A percentile compares a stretch with the other conserved stretches of the same genome.
Evolutionary conservation across 2,329 filamentous ascomycete species (phyloP).

Genomic region (Fusarium robinianum): DNA sequence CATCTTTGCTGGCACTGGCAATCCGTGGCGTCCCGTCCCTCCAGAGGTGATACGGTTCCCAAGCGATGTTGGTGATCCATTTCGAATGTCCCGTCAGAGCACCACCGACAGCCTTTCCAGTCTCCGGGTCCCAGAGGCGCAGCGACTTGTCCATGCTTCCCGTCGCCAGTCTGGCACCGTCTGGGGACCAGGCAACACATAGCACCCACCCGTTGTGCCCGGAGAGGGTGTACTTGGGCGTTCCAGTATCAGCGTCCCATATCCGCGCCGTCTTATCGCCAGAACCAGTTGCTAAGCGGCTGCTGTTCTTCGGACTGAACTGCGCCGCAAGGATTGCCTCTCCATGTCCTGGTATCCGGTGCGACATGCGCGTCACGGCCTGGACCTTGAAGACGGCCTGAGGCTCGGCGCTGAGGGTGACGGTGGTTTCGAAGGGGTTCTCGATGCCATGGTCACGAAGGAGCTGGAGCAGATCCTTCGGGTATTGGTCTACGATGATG

Average conservation of each 20-base stretch:
- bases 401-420: constrained; percentile 67
- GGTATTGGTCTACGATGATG: constrained; percentile 60
- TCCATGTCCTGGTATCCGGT: constrained; percentile 87
- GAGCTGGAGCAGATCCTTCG: constrained; percentile 57
- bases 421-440: constrained; percentile 60
- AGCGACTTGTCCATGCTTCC: constrained; percentile 93
- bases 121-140: constrained; percentile 85
- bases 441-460: constrained; percentile 60
- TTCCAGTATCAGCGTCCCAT: constrained; percentile 95
- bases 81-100: constrained; percentile 82
- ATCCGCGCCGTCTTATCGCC: constrained; percentile 90
- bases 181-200: constrained; percentile 83
- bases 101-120: constrained; percentile 72
- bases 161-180: constrained; percentile 79
- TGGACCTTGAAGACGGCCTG: constrained; percentile 95
- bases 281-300: constrained; percentile 81
- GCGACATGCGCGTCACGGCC: constrained; percentile 86
- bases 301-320: constrained; percentile 80
- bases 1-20: constrained; percentile 88
- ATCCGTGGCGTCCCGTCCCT: constrained; percentile 73
- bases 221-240: constrained; percentile 81
- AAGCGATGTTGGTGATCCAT: constrained; percentile 84
- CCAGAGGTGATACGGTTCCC: constrained; percentile 93
- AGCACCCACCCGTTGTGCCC: constrained; percentile 89
- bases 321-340: constrained; percentile 85